Conservation (phyloP, 371 early-diverging fungal genomes). For the Apophysomyces variabilis region DNA sequence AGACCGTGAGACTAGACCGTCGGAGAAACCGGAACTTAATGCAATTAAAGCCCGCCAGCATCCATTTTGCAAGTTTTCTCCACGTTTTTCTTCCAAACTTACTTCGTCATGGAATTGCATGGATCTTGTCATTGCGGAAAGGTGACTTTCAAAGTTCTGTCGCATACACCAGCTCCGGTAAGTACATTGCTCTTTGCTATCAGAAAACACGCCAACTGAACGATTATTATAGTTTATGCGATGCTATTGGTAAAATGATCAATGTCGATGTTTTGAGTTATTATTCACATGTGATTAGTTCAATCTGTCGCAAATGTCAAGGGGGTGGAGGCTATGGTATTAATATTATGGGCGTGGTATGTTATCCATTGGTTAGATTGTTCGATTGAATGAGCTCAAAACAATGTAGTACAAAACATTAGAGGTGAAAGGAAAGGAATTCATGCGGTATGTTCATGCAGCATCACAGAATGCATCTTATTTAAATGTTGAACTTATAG, state of each 20-base stretch:
- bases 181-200: constrained; percentile 2
- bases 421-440: constrained; percentile 40
- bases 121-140: constrained; percentile 60
- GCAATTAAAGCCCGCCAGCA: too few relatives aligned
- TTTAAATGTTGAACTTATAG: constrained; percentile 15
- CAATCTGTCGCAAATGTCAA: constrained; percentile 55
- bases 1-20: too few relatives aligned
- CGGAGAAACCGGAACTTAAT: too few relatives aligned
- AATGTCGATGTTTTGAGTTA: not conserved
- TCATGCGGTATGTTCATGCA: constrained; percentile 29
- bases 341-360: constrained; percentile 53
- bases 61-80: too few relatives aligned
- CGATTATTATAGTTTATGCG: constrained; percentile 36
- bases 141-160: constrained; percentile 38
- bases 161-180: constrained; percentile 49
- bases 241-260: constrained; percentile 46
- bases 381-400: not conserved
- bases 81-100: too few relatives aligned
- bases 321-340: constrained; percentile 52
- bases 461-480: not conserved
- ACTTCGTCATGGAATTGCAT: constrained; percentile 45
- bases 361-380: not conserved
- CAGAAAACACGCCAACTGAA: not conserved
- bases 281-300: constrained; percentile 25
- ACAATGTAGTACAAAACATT: constrained; percentile 32